Evolutionary conservation across 1,284 basidiomycete genomes (phyloP), one percentile per base, ranked within the genome.

Genomic region (Exsudoporus floridanus): DNA sequence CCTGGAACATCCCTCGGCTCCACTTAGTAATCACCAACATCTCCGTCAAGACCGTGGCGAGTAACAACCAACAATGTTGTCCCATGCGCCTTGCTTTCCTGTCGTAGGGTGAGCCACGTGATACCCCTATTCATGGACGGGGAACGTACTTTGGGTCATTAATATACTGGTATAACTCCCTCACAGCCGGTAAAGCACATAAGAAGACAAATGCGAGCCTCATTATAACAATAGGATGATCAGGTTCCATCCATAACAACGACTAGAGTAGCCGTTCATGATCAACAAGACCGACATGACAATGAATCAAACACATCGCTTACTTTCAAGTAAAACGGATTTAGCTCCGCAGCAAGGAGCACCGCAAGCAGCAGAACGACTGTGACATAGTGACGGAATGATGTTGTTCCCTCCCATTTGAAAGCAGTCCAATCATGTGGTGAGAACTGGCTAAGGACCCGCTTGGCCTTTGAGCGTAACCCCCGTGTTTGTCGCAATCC

Each of bases 401-500:
- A 84, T 18, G 83, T 79, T 6, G 90, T 89, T 16, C 88, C 86
- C 59, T 87, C 89, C 90, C 90, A 93, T 63, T 88, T 82, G 77
- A 92, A 92, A 12, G 86, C 81, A 19, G 90, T 92, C 74, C 89
- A 93, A 63, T 92, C 90, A 55, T 89, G 86, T 14, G 90, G 90
- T 9, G 87, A 88, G 67, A 92, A 90, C 61, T 92, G 90, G 57
- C 81, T 86, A 43, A 91, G 73, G 36, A 92, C 87, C 28, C 88
- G 80, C 57, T 79, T 83, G 31, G 90, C 86, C 67, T 90, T 90
- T 12, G 83, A 83, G 33, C 88, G 81, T 42, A 92, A 68, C 19
- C 90, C 89, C 53, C 79, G 81, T 51, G 82, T 87, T 66, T 87
- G 86, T 49, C 83, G 79, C 61, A 90, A 76, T n/a, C 90, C 89